A percentile compares a stretch with the other conserved stretches of the same genome.
Evolutionary conservation across 2,329 filamentous ascomycete species (phyloP).

Genomic region (Cercospora sp.): DNA sequence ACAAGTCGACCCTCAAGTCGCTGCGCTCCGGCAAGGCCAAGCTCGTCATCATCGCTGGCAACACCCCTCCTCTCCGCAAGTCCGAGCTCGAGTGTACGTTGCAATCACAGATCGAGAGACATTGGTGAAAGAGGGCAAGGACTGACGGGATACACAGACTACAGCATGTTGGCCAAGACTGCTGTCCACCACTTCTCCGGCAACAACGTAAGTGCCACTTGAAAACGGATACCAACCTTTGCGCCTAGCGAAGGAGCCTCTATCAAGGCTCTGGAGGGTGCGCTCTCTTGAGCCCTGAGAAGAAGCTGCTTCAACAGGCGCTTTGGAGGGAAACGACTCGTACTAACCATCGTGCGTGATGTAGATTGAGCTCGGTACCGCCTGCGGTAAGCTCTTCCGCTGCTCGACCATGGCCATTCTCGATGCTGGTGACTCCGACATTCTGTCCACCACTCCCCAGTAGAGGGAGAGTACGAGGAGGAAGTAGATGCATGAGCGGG

Average conservation of each 20-base stretch:
- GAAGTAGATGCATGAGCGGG: not conserved
- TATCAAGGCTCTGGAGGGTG: conserved; percentile 39
- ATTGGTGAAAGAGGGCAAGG: conserved; percentile 12
- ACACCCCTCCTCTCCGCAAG: conserved; percentile 97
- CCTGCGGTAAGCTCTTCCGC: conserved; percentile 98
- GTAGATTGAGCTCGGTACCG: conserved; percentile 97
- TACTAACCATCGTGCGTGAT: conserved; percentile 46
- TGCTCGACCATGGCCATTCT: conserved; percentile 97
- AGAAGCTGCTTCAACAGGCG: conserved; percentile 63
- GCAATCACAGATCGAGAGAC: conserved; percentile 21
- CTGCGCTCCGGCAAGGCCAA: conserved; percentile 97
- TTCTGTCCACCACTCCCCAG: conserved; percentile 70
- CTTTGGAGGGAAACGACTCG: conserved; percentile 78
- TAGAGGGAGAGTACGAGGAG: conserved; percentile 31
- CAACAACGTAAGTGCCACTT: conserved; percentile 83
- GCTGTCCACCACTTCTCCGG: conserved; percentile 96
- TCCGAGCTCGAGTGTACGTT: conserved; percentile 75
- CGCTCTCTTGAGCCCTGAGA: conserved; percentile 70
- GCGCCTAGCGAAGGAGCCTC: conserved; percentile 41
- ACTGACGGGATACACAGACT: conserved; percentile 50
- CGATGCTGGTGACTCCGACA: conserved; percentile 96
- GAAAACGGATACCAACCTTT: conserved; percentile 13
- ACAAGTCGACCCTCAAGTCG: conserved; percentile 86
- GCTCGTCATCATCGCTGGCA: conserved; percentile 92
- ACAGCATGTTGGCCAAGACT: conserved; percentile 89